phyloP scores from a whole-genome alignment of 2,329 filamentous ascomycete species.

The Aspergillus ochraceus region DNA sequence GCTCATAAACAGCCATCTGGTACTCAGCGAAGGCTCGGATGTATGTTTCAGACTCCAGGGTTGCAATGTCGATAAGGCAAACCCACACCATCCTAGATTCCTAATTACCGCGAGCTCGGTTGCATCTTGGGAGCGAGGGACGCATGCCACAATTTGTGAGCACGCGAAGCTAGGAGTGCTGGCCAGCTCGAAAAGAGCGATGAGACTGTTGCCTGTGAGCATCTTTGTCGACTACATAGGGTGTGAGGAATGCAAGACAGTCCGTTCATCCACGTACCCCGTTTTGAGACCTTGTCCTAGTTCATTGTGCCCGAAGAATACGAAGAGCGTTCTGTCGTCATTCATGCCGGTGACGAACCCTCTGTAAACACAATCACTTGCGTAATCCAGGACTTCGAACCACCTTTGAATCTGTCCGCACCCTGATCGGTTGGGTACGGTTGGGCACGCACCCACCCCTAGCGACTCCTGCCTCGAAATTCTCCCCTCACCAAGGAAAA shows the following conservation, averaged over 20 bases:
- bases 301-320: slow-evolving; percentile 78
- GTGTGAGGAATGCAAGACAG: background rate
- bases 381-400: slow-evolving; percentile 66
- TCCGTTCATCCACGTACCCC: slow-evolving; percentile 61
- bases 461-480: slow-evolving; percentile 74
- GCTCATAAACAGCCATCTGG: slow-evolving; percentile 80
- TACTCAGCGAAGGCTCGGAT: slow-evolving; percentile 65
- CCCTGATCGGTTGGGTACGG: slow-evolving; percentile 38
- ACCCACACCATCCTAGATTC: slow-evolving; percentile 91
- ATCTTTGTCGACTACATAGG: background rate
- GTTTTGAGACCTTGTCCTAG: slow-evolving; percentile 79
- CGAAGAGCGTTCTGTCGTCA: slow-evolving; percentile 74
- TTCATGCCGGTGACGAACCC: slow-evolving; percentile 76
- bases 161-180: slow-evolving; percentile 71
- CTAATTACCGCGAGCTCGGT: slow-evolving; percentile 67
- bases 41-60: slow-evolving; percentile 62
- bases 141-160: slow-evolving; percentile 74
- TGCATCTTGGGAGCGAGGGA: slow-evolving; percentile 68
- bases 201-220: slow-evolving; percentile 58
- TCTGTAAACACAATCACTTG: slow-evolving; percentile 78
- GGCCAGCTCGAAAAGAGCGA: slow-evolving; percentile 87
- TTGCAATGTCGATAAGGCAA: slow-evolving; percentile 77
- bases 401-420: slow-evolving; percentile 32
- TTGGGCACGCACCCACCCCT: slow-evolving; percentile 71
- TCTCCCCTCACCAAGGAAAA: slow-evolving; percentile 96